Evolutionary conservation across 352 stramenopile genomes (phyloP), one percentile per base, ranked within the genome.

Genomic region (Phytophthora ohioensis): DNA sequence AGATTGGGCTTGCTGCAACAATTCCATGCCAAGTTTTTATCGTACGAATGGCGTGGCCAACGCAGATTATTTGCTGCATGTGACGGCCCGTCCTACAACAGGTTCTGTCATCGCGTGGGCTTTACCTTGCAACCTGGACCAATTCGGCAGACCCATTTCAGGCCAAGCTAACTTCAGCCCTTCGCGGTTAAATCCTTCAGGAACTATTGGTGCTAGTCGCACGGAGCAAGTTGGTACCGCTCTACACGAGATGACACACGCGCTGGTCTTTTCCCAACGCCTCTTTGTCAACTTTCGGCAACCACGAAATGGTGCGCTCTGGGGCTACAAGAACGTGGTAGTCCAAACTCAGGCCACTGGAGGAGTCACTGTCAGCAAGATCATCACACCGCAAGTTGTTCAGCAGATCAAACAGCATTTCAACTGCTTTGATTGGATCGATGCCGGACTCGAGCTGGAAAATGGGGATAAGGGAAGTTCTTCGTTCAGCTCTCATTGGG

Each of bases 81-180:
- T 95, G 15, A 95, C 88, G 5, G 80, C 73, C 0, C 84, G 88
- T 5, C 88, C 88, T 3, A 95, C 86, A 0, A 85, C 84, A 2
- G 89, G 89, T 0, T 65, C 78, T 5, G 88, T 86, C 5, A 86
- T 96, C 42, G 89, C 89, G 4, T 96, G 87, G 87, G 89, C 89
- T 2, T 54, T 94, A 9, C 86, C 87, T 0, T 96, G 89, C 54
- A 93, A 93, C 60, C 76, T 91, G 30, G 89, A 96, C 41, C 87
- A 93, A 54, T 92, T 81, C 61, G 87, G 84, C 0, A 73, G 88
- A 0, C 88, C 88, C 8, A 88, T 96, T 71, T 92, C 87, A 5
- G 88, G 87, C 1, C 87, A 96, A 52, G 84, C 87, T 10, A 96
- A 96, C 67, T 96, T 96, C 51, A 85, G 85, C 2, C 88, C 88